Conservation (phyloP, 2,329 filamentous ascomycete species). For the Purpureocillium lavendulum region DNA sequence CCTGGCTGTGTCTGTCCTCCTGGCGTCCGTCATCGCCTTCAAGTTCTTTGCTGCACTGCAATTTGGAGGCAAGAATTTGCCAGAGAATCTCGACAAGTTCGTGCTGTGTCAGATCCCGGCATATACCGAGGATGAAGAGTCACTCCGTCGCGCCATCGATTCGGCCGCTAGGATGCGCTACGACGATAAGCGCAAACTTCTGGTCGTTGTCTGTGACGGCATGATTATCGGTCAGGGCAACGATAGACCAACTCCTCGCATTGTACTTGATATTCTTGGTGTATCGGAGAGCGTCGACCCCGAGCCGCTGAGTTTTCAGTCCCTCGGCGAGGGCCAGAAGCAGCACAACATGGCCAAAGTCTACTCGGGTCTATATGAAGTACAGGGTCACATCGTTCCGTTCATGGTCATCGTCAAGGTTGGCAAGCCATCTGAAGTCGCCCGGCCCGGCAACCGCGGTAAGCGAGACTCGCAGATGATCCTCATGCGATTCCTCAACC, state of each 20-base stretch:
- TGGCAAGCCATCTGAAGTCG: conserved; percentile 93
- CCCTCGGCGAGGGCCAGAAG: conserved; percentile 88
- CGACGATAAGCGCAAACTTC: conserved; percentile 94
- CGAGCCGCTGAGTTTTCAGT: conserved; percentile 93
- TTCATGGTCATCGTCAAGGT: conserved; percentile 97
- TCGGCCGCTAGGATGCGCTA: conserved; percentile 93
- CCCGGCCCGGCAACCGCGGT: conserved; percentile 91
- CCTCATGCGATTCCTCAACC: conserved; percentile 97
- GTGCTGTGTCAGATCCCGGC: conserved; percentile 96
- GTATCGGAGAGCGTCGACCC: conserved; percentile 91
- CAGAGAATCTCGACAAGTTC: conserved; percentile 97
- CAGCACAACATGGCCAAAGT: conserved; percentile 99
- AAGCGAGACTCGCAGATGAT: conserved; percentile 99
- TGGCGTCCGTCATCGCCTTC: conserved; percentile 79
- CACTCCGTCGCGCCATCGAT: conserved; percentile 90
- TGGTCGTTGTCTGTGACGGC: conserved; percentile 89
- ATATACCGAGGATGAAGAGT: conserved; percentile 98
- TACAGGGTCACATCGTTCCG: conserved; percentile 94
- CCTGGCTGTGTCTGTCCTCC: conserved; percentile 71
- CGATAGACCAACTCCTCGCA: conserved; percentile 87
- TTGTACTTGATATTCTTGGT: conserved; percentile 93
- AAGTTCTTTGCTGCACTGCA: conserved; percentile 96
- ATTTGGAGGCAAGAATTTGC: conserved; percentile 82
- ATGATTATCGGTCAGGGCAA: conserved; percentile 99
- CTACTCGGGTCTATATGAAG: conserved; percentile 95